Conservation (phyloP, 352 stramenopile species). For the Pythium coloratum region DNA sequence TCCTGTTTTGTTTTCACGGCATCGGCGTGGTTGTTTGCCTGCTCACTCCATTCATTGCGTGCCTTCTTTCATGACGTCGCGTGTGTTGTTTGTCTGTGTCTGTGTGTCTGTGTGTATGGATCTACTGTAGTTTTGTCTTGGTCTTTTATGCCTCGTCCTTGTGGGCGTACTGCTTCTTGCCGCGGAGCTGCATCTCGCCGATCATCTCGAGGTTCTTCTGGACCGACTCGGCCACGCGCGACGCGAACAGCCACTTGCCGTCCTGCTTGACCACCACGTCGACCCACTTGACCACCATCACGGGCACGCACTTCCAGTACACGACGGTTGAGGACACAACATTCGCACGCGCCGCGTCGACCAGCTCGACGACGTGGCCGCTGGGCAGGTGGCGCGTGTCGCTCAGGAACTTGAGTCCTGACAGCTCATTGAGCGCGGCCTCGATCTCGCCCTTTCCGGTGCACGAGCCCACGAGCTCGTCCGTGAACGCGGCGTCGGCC, state of each 20-base stretch:
- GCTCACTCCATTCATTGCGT: not conserved
- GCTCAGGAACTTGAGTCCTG: constrained; percentile 74
- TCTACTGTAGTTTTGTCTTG: not conserved
- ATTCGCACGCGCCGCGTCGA: constrained; percentile 48
- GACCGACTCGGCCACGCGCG: constrained; percentile 66
- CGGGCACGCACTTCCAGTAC: constrained; percentile 85
- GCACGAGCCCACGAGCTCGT: constrained; percentile 74
- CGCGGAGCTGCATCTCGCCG: constrained; percentile 84
- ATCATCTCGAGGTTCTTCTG: constrained; percentile 91
- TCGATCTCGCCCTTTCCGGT: constrained; percentile 70
- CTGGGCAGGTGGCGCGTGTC: constrained; percentile 82
- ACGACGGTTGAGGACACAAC: constrained; percentile 70
- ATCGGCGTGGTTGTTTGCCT: not conserved
- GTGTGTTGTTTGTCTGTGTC: not conserved
- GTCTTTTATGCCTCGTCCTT: constrained; percentile 39
- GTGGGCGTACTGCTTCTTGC: constrained; percentile 87
- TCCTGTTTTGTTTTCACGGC: no score
- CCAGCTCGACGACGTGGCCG: constrained; percentile 74
- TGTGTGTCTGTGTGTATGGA: not conserved
- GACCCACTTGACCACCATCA: constrained; percentile 83
- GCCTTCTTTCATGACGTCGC: not conserved
- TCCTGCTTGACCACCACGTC: constrained; percentile 75
- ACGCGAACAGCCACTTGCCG: constrained; percentile 76
- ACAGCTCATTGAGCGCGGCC: constrained; percentile 63
- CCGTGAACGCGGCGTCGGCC: constrained; percentile 67